Evolutionary conservation across 345 rosid genomes (phyloP).

Genomic region (Dovyalis caffra): DNA sequence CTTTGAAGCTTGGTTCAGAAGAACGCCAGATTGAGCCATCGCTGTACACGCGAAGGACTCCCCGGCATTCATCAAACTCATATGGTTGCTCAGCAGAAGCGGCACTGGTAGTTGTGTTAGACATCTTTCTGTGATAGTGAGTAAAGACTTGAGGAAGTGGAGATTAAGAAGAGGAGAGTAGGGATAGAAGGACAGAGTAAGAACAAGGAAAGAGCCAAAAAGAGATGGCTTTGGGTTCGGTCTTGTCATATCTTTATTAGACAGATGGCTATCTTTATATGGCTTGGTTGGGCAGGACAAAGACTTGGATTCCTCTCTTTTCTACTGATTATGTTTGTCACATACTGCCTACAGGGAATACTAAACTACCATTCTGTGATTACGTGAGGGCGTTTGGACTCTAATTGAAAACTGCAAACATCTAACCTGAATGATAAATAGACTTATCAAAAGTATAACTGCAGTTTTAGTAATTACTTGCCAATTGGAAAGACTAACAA

Average conservation of each 20-base stretch:
- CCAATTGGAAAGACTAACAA: no score
- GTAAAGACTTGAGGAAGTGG: background rate
- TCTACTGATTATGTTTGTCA: no score
- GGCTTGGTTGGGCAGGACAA: background rate
- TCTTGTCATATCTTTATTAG: background rate
- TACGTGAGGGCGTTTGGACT: no score
- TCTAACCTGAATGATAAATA: no score
- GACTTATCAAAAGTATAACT: no score
- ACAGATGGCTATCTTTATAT: background rate
- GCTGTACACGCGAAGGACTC: slow-evolving; percentile 56
- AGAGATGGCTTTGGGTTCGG: background rate
- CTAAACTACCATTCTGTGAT: no score
- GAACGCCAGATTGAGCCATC: slow-evolving; percentile 63
- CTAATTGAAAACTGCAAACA: no score
- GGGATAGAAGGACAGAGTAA: background rate
- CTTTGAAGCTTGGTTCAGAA: slow-evolving; percentile 46
- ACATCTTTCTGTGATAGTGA: slow-evolving; percentile 4
- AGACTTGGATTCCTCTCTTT: no score
- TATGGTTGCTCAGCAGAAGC: slow-evolving; percentile 5
- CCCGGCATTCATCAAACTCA: slow-evolving; percentile 60
- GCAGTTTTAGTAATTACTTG: no score
- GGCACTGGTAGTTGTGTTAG: slow-evolving; percentile 6
- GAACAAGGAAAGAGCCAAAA: slow-evolving; percentile 16
- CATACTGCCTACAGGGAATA: no score
- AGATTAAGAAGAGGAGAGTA: slow-evolving; percentile 14